Base-by-base conservation (phyloP, 306 rosid species). In the Castanea crenata region DNA sequence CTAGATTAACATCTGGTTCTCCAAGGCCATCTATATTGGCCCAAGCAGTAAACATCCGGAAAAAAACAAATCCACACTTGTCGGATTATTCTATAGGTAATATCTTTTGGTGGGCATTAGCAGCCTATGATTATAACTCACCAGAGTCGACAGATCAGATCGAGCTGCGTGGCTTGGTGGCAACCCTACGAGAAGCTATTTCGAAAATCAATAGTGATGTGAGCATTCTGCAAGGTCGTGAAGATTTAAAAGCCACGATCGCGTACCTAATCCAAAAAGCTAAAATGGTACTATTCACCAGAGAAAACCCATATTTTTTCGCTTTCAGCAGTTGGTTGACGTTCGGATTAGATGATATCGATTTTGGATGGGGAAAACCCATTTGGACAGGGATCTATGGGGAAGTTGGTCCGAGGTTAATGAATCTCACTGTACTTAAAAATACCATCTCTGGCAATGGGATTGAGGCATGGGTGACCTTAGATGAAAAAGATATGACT, bases 281-380 rank as follows among this genome's bases (percentile, higher is more conserved):
- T 13, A 75, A 34, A 3, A 34, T 80, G 3, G 82, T 80, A 15
- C 32, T 57, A 19, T 80, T 23, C n/a, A 11, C 54, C 54, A 73
- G 52, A 49, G 79, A 49, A 59, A 8, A 21, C 65, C 32, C 88
- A 0, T 71, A 81, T 13, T 38, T 76, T 16, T 18, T 81, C 19
- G 74, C 81, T 46, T 81, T 88, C 72, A 81, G 90, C 16, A 85
- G 86, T 44, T 90, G 92, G 91, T 68, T 79, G 5, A 64, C 78
- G 21, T 58, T 88, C 46, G 57, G 82, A 70, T 83, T 90, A 14
- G n/a, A 46, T 27, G 76, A 83, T 18, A 1, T 85, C 2, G 91
- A 88, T 71, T 90, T 90, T 76, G 88, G 94, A 38, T 81, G 80
- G 86, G 94, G 94, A 6, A 84, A 54, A 78, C 89, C 91, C 11